Base-by-base conservation (phyloP, 2,329 filamentous ascomycete genomes). In the Arthrobotrys iridis region DNA sequence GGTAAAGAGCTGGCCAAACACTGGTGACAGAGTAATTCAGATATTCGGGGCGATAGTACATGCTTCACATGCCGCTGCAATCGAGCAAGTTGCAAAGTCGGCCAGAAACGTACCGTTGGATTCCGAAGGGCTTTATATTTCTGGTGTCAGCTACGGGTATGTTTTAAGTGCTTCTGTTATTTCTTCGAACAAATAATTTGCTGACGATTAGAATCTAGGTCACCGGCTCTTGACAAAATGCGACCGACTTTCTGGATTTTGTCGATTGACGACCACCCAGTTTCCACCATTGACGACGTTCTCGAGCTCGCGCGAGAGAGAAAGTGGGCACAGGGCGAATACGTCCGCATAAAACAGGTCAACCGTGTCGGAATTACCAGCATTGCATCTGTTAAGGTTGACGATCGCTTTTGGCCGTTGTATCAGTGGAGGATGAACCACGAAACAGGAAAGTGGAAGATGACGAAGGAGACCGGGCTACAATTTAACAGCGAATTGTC, bases 21-120 rank as follows among this genome's bases (percentile, higher is more conserved):
- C 77, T 13, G 78, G 78, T 18, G 76, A 77, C 18, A 74, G 76
- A 13, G 77, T 80, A 13, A 78, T 80, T 20, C 79, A 79, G 37
- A 79, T 80, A 46, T 80, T 79, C 63, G 79, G 79, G 18, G 78
- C 78, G 1, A 80, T 80, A 26, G 67, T 79, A 6, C 79, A 80
- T 46, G 68, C 78, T 20, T 79, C 79, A 7, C 79, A 80, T 20
- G 77, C 78, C 18, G 78, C 79, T 20, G 78, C 78, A 7, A 63
- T 80, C 24, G 79, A 80, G 59, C 79, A 80, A 59, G 72, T 80
- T 11, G 76, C 79, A 2, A 77, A 78, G 20, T 71, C 71, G n/a
- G 77, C 77, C 3, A 65, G 63, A 22, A 68, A 77, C 37, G 78
- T 80, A 18, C 79, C 79, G 2, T 43, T 79, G 7, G 73, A 78